Evolutionary conservation across 306 rosid species (phyloP).

Genomic region (Pachyrhizus erosus): DNA sequence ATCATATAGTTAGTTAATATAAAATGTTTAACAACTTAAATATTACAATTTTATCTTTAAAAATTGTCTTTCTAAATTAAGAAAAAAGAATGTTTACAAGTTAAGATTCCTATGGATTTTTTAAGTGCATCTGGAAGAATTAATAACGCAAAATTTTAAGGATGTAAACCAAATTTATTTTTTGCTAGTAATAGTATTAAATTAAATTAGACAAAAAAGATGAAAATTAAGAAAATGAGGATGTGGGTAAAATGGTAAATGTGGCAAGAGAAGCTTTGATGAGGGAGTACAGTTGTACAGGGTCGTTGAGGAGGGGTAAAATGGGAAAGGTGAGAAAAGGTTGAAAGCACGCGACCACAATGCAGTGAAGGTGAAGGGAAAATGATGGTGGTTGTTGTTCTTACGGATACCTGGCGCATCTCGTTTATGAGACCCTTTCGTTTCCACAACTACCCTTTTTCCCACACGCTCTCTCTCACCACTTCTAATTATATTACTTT

Average conservation of each 20-base stretch:
- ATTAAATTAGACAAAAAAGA: no score
- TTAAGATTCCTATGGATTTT: no score
- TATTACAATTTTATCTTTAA: no score
- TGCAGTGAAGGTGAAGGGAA: slow-evolving; percentile 63
- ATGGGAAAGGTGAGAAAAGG: slow-evolving; percentile 47
- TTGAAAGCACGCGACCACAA: slow-evolving; percentile 55
- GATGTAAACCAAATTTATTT: no score
- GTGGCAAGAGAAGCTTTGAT: background rate
- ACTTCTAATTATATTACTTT: slow-evolving; percentile 44
- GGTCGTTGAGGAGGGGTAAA: slow-evolving; percentile 48
- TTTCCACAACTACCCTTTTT: slow-evolving; percentile 54
- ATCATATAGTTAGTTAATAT: no score
- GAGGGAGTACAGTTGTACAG: slow-evolving; percentile 33
- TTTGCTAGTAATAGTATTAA: no score
- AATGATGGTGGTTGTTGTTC: slow-evolving; percentile 62
- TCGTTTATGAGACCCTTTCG: slow-evolving; percentile 28
- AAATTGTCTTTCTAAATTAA: no score
- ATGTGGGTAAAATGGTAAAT: slow-evolving; percentile 39
- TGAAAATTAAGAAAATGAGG: background rate
- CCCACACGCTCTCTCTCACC: slow-evolving; percentile 36
- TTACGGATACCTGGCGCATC: slow-evolving; percentile 50
- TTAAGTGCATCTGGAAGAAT: no score
- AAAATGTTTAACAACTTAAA: no score
- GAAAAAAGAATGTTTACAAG: no score
- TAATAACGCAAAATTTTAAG: no score